Conservation (phyloP, 495 filamentous ascomycete genomes). For the Glutinoglossum americanum region DNA sequence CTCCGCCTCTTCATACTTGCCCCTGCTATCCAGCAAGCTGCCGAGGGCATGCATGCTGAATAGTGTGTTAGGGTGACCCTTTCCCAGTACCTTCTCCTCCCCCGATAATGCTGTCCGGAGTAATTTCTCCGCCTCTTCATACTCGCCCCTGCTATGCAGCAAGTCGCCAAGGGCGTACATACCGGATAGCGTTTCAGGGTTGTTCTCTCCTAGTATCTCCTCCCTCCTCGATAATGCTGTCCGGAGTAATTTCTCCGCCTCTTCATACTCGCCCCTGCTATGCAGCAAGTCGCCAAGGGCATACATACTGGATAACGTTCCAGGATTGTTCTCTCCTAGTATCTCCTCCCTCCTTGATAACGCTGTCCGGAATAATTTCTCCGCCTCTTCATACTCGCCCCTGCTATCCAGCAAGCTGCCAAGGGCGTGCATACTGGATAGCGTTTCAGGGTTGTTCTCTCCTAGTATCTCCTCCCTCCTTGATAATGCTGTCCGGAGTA, state of each 20-base stretch:
- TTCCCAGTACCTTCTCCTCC: constrained; percentile 2
- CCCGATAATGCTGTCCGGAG: not conserved
- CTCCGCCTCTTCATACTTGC: no score
- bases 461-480: not conserved
- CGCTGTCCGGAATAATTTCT: not conserved
- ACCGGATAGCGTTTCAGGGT: not conserved
- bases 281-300: no score
- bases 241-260: not conserved
- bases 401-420: not conserved
- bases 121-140: not conserved
- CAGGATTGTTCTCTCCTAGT: not conserved
- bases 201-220: not conserved
- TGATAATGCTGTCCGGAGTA: no score
- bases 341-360: not conserved
- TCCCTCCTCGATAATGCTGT: not conserved
- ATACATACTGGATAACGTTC: not conserved
- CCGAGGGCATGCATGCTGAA: not conserved
- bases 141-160: not conserved
- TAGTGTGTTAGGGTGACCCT: constrained; percentile 3
- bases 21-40: no score
- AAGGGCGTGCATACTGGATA: not conserved
- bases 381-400: not conserved
- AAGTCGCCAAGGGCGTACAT: not conserved
- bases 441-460: not conserved
- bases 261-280: no score